These are phyloP conservation scores for Yarrowia sp. DNA, from an alignment of 805 yeast species.

Conservation along the genomic window DNA sequence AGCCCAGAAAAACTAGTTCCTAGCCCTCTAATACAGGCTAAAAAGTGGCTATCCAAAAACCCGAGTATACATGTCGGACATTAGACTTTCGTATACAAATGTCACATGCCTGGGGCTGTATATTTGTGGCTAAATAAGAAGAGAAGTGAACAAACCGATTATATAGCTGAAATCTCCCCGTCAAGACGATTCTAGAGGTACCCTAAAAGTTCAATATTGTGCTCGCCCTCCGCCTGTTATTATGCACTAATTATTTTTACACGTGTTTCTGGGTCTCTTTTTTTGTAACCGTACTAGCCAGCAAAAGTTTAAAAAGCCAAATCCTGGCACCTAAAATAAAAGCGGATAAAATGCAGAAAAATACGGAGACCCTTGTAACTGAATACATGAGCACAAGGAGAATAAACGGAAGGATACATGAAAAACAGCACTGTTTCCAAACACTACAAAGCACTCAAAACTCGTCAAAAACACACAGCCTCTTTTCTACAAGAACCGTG, in stretches of 20 bases:
- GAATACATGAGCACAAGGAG: not conserved
- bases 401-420: too few species aligned
- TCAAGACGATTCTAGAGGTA: too few species aligned
- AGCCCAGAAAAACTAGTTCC: too few species aligned
- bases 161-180: too few species aligned
- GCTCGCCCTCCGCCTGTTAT: not conserved
- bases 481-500: not conserved
- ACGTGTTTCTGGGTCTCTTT: not conserved
- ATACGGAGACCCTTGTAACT: not conserved
- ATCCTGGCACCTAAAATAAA: not conserved
- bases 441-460: too few species aligned
- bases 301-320: not conserved
- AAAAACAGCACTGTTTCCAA: too few species aligned
- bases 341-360: not conserved
- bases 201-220: not conserved
- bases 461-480: too few species aligned
- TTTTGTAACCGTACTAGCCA: not conserved
- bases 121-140: too few species aligned
- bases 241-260: not conserved
- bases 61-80: slow-evolving; percentile 2
- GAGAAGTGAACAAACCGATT: too few species aligned
- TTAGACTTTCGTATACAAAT: slow-evolving; percentile 1
- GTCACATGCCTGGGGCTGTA: slow-evolving; percentile 1
- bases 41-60: too few species aligned
- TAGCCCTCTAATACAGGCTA: too few species aligned